phyloP scores from a whole-genome alignment of 2,329 filamentous ascomycete species.

The Trichoderma atroviride region DNA sequence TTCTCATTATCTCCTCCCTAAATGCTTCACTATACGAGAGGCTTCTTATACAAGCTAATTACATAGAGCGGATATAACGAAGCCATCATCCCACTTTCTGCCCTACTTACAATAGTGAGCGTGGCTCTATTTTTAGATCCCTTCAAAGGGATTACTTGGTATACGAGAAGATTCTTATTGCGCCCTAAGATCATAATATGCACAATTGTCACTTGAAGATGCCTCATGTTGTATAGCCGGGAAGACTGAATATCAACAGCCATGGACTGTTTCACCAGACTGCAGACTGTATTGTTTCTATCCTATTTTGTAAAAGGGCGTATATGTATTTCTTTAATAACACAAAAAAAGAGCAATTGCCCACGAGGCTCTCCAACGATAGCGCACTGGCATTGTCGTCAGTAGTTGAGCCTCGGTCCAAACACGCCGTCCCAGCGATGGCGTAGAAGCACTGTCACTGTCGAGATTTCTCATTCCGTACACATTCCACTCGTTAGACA shows the following conservation, averaged over 20 bases:
- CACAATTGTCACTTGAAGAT: neutral
- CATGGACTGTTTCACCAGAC: neutral
- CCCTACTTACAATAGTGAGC: neutral
- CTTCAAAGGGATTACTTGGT: neutral
- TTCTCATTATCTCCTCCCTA: neutral
- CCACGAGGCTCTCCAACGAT: conserved; percentile 55
- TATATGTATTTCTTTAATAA: neutral
- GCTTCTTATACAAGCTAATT: neutral
- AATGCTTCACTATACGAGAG: neutral
- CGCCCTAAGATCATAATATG: no score
- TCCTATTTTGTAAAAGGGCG: neutral
- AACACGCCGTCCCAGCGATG: conserved; percentile 59
- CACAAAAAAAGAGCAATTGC: conserved; percentile 36
- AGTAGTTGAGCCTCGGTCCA: conserved; percentile 47
- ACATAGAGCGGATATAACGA: neutral
- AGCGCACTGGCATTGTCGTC: conserved; percentile 59
- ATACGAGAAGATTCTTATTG: neutral
- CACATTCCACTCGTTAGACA: conserved; percentile 44
- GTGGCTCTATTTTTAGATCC: neutral
- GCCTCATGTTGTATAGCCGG: neutral
- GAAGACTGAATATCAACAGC: neutral
- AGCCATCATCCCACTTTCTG: neutral
- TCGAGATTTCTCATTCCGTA: conserved; percentile 42
- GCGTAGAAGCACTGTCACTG: conserved; percentile 59
- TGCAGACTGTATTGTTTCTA: conserved; percentile 8